Base-by-base conservation (phyloP, 495 filamentous ascomycete species). In the Lentithecium fluviatile region DNA sequence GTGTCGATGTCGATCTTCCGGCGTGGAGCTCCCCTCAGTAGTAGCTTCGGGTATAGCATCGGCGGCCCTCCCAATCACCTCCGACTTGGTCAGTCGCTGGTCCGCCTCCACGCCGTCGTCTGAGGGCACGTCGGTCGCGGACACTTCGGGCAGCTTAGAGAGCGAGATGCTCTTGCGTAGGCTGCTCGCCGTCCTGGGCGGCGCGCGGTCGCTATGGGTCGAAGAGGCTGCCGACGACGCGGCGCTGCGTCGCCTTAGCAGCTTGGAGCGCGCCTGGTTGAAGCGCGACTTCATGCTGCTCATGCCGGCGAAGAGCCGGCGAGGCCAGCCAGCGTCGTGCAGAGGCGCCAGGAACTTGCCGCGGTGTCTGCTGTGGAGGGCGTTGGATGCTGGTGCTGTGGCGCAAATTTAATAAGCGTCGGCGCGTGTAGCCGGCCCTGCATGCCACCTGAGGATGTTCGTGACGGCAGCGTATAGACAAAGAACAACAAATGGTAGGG, bases 201-300 rank as follows among this genome's bases (percentile, higher is more conserved):
- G n/a, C 6, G 23, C 37, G 10, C 29, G 17, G 12, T 50, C 54
- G 64, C 58, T 62, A 29, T 47, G 46, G 8, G 36, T 55, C 47
- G 58, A 58, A 19, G 65, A 63, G n/a, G 58, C 52, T 0, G 17
- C 54, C 17, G 46, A 29, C 10, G 53, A 69, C 17, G 58, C 50
- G 10, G 52, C 20, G 54, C 51, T 58, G 50, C 48, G 19, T 21
- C 63, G n/a, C 6, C 66, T 58, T 26, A 66, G 49, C 52, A 65
- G 62, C 62, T 66, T 69, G 19, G 58, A 8, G 13, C 66, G 56
- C 24, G 61, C 65, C 48, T 58, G 64, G 34, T 38, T 55, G 40
- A 69, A 29, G 24, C 58, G 45, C 13, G 58, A 53, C 47, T 65
- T 69, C 24, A 66, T 23, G 58, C 63, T 54, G 29, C 52, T 53